A percentile compares a stretch with the other conserved stretches of the same genome.
These are phyloP conservation scores for Thelephora ganbajun DNA, from an alignment of 768 basidiomycete species.

Conservation along the genomic window DNA sequence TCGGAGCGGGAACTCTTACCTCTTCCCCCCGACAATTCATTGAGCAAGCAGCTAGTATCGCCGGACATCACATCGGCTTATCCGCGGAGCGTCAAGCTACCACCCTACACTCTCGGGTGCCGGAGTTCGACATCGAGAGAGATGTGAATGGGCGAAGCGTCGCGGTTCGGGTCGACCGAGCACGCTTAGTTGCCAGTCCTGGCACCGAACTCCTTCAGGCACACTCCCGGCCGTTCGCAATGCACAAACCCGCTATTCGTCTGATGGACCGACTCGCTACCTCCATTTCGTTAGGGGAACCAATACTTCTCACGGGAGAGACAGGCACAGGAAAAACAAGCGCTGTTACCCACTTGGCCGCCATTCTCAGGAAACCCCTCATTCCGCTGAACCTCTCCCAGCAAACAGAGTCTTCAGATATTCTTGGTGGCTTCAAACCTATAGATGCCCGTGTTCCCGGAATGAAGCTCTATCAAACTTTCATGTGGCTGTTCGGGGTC, in stretches of 20 bases:
- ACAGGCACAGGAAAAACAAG: slow-evolving; percentile 99
- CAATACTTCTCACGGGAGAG: slow-evolving; percentile 87
- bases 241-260: slow-evolving; percentile 73
- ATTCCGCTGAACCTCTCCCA: slow-evolving; percentile 89
- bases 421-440: slow-evolving; percentile 95
- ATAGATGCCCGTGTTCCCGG: slow-evolving; percentile 77
- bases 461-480: slow-evolving; percentile 51
- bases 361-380: slow-evolving; percentile 59
- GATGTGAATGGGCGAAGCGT: slow-evolving; percentile 47
- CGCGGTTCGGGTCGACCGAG: slow-evolving; percentile 49
- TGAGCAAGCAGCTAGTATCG: slow-evolving; percentile 32
- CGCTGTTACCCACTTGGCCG: slow-evolving; percentile 73
- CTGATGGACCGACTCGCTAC: slow-evolving; percentile 73
- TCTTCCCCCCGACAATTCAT: slow-evolving; percentile 34
- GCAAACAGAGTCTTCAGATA: slow-evolving; percentile 90
- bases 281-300: slow-evolving; percentile 60
- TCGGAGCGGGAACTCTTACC: slow-evolving; percentile 53
- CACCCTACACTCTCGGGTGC: slow-evolving; percentile 50
- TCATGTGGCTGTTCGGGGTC: slow-evolving; percentile 65
- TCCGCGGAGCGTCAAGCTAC: slow-evolving; percentile 58
- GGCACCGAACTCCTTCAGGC: slow-evolving; percentile 22
- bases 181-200: slow-evolving; percentile 33
- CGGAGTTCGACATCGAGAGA: slow-evolving; percentile 54
- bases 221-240: slow-evolving; percentile 55
- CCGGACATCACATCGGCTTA: slow-evolving; percentile 52